Percentiles rank a stretch among this genome's conserved stretches.
These are phyloP conservation scores for Flaveria brownii DNA, from an alignment of 129 eudicot species.

Conservation along the genomic window DNA sequence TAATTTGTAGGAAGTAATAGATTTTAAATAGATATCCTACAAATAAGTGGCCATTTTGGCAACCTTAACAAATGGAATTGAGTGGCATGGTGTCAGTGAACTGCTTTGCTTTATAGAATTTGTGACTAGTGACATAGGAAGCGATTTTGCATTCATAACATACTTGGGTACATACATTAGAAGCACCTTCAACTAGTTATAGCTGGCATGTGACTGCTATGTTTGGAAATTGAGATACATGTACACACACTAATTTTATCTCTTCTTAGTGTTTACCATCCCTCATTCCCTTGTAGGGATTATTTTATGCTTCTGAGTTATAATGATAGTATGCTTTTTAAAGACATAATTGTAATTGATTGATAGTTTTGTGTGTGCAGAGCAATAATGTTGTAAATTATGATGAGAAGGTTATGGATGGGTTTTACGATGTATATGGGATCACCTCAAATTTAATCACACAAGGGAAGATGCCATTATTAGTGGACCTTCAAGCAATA, in stretches of 20 bases:
- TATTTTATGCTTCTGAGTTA: conserved; percentile 16
- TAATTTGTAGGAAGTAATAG: background rate
- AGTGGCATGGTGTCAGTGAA: conserved; percentile 5
- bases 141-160: background rate
- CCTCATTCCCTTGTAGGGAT: conserved; percentile 1
- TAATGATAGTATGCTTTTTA: conserved; percentile 22
- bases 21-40: background rate
- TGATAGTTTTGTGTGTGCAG: conserved; percentile 53
- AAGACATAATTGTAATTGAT: conserved; percentile 26
- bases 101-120: background rate
- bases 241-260: background rate
- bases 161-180: conserved; percentile 4
- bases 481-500: conserved; percentile 67
- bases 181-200: conserved; percentile 15
- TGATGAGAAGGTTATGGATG: conserved; percentile 79
- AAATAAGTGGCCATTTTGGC: background rate
- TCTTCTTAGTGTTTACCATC: conserved; percentile 18
- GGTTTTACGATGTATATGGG: conserved; percentile 86
- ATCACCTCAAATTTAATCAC: conserved; percentile 45
- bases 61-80: background rate
- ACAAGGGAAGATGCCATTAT: conserved; percentile 75
- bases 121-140: background rate
- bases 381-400: conserved; percentile 74
- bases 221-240: background rate
- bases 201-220: conserved; percentile 16